Base-by-base conservation (phyloP, 2,329 filamentous ascomycete genomes). In the Pseudonectria foliicola region DNA sequence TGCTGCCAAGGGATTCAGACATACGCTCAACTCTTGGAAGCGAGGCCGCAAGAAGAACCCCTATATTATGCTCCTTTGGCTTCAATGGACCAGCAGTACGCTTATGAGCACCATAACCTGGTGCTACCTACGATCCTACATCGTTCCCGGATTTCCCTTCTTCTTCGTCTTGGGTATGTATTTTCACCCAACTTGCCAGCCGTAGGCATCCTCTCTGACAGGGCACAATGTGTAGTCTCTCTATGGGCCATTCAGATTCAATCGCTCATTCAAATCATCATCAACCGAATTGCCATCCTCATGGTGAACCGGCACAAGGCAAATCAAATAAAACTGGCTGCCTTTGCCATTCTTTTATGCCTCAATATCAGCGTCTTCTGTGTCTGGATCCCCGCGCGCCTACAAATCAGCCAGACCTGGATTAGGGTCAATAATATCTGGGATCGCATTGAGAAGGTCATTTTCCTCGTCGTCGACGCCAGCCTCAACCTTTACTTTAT, bases 401-500 rank as follows among this genome's bases (percentile, higher is more conserved):
- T 73, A 5, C 59, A 68, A 27, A 55, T 66, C 13, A 63, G 52
- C 8, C 29, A 61, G 1, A 55, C 43, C 0, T 73, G 62, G 34
- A 54, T 68, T 12, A 40, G 51, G 12, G 54, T 72, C 43, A 75
- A 75, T 47, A 50, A 63, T 0, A 50, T 70, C 32, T 76, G 71
- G 72, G 72, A 75, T 39, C 65, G 70, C 6, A 56, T 60, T 16
- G 70, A 73, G 32, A 76, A 76, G 46, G 60, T 63, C 12, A 59
- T 75, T 4, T 73, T 72, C 38, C 50, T 71, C 2, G 25, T 72
- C 10, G 57, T 73, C 11, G 72, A 75, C 29, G 67, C 57, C 3
- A 49, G 46, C 0, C 57, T 76, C 13, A 76, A 75, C 35, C 52
- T 61, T n/a, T 73, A 71, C 48, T 76, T 75, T 46, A 62, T 75